Base-by-base conservation (phyloP, 208 protist species). In the Zelonia costaricensis region DNA sequence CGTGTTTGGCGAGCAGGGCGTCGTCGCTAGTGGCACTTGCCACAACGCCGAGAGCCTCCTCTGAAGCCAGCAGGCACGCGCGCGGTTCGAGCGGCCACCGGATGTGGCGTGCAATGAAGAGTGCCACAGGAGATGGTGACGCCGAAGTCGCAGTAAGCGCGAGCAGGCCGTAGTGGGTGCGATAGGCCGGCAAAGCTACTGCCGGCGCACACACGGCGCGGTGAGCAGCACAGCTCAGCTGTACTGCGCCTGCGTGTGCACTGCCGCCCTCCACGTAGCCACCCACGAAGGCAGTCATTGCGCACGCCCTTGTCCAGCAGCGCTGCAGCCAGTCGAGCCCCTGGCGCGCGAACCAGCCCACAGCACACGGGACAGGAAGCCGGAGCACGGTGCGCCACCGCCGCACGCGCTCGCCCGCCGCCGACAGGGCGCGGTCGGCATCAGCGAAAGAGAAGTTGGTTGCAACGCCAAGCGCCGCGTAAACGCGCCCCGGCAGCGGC, bases 401-500 rank as follows among this genome's bases (percentile, higher is more conserved):
- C 25, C 56, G 38, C 7, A 54, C 36, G 3, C 43, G 38, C 18
- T 76, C 69, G 6, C 56, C 35, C n/a, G 70, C 39, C 0, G 49
- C 42, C 35, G 31, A 36, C 15, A 83, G 10, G 33, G 65, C 31
- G 42, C 49, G 58, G 35, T 80, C 66, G 6, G 80, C 55, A 39
- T 84, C 78, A 27, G 46, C 44, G 27, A 84, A 57, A 0, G 78
- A 73, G 45, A 78, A 82, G 36, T 59, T 70, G 2, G 77, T 80
- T 23, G 59, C 74, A 22, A 72, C 49, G 49, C 54, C 57, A 36
- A 88, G 66, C 3, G 82, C 77, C 10, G 44, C 44, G 42, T 62
- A 80, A 35, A 82, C 65, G 59, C 62, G 61, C 13, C 67, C 60
- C 15, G 78, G 65, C 5, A 84, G 47, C 22, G 28, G 22, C 78